Percentiles rank a stretch among this genome's conserved stretches.
phyloP scores from a whole-genome alignment of 345 rosid genomes.

The Ailanthus altissimus region DNA sequence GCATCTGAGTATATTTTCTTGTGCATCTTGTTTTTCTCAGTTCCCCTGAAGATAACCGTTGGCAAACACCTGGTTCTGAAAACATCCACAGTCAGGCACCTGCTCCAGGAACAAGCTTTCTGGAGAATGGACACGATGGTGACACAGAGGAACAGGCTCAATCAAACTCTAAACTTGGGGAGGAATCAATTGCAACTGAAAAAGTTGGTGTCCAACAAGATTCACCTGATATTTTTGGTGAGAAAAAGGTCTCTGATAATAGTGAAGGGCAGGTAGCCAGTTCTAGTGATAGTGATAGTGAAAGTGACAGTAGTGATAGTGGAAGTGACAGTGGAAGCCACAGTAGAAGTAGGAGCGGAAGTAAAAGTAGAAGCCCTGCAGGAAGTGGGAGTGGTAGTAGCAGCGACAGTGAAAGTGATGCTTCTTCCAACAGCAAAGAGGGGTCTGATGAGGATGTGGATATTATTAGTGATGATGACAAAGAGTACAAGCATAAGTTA shows the following conservation, averaged over 20 bases:
- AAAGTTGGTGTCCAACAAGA: conserved; percentile 48
- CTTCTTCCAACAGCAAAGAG: conserved; percentile 82
- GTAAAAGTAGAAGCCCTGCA: conserved; percentile 47
- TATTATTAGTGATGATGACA: conserved; percentile 85
- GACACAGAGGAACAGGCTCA: conserved; percentile 41
- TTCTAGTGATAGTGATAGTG: conserved; percentile 80
- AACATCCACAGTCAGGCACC: conserved; percentile 42
- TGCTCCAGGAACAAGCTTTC: conserved; percentile 43
- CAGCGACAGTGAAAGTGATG: conserved; percentile 93
- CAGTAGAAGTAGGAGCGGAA: conserved; percentile 53
- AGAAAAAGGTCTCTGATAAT: conserved; percentile 61
- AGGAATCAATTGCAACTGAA: conserved; percentile 42
- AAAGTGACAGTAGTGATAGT: conserved; percentile 63
- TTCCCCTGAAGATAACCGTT: conserved; percentile 67
- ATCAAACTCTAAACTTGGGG: conserved; percentile 39
- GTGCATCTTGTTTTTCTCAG: conserved; percentile 38
- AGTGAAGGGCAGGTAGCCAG: conserved; percentile 67
- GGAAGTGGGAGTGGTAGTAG: conserved; percentile 75
- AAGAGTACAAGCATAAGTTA: conserved; percentile 48
- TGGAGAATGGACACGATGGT: conserved; percentile 41
- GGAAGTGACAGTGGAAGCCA: conserved; percentile 63
- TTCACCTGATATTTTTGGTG: conserved; percentile 64
- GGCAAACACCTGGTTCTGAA: conserved; percentile 45
- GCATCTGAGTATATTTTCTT: not conserved
- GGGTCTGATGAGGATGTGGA: conserved; percentile 95